Evolutionary conservation across 768 basidiomycete species (phyloP), one percentile per base, ranked within the genome.

Genomic region (Tubosaeta brunneosetosa): DNA sequence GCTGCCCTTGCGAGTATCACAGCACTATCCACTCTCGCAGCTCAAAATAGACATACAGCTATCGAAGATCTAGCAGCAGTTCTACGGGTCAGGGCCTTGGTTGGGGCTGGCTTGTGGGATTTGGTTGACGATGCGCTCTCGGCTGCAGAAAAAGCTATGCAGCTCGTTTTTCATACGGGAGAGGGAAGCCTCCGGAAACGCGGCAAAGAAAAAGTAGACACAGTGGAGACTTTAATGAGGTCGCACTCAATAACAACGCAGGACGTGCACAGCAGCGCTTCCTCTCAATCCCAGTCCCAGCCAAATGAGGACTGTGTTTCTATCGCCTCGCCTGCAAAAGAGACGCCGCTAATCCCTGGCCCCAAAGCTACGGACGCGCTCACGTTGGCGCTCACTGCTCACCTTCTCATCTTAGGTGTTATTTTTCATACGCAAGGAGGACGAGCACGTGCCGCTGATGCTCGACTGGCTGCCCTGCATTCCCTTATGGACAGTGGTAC

Each of bases 381-480:
- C 41, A 75, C 72, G 41, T 61, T 69, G 3, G 60, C 74, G 1
- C 72, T 81, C 56, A 74, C 74, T 3, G 69, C 85, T 3, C 86
- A 90, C 59, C 65, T 80, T 9, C 80, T 91, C 22, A 75, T 88
- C 45, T 68, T 88, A 19, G 76, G 80, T 4, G 73, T 86, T 9
- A 65, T 84, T 19, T 86, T 78, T 60, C 74, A 81, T 58, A 86
- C 85, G 0, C 83, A 87, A 56, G 67, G 69, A 0, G 86, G 86
- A 7, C 71, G 74, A 47, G 71, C 78, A 6, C 62, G 71, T 16
- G 70, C 73, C 13, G 75, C 80, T 1, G 72, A 78, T n/a, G 64
- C 71, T 8, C 71, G 87, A 17, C 68, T 90, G 32, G 72, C 76
- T 34, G 73, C 74, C 42, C 65, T 91, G 1, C 88, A 91, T 63